Conservation (phyloP, 1,284 basidiomycete species). For the Anthracocystis walkeri region DNA sequence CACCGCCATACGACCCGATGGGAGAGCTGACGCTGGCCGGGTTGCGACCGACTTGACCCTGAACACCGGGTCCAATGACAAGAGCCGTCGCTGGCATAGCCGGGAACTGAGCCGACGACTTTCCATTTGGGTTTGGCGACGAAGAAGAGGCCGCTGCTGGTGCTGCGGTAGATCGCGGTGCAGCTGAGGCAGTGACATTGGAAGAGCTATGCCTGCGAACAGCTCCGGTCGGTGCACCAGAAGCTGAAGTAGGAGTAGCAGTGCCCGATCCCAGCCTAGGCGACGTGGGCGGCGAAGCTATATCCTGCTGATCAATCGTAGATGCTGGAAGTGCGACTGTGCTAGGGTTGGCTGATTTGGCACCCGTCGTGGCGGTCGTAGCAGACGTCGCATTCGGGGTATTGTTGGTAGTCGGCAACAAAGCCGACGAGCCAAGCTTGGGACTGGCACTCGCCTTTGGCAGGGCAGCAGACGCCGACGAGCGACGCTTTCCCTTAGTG, state of each 20-base stretch:
- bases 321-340: constrained; percentile 27
- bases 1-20: constrained; percentile 34
- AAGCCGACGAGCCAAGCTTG: constrained; percentile 23
- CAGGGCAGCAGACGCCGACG: constrained; percentile 17
- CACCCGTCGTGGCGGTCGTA: background rate
- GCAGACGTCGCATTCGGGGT: constrained; percentile 2
- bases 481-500: constrained; percentile 26
- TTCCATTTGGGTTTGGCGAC: constrained; percentile 32
- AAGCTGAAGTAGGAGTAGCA: constrained; percentile 19
- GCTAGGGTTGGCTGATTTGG: constrained; percentile 22
- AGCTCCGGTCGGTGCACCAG: background rate
- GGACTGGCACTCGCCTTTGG: constrained; percentile 33
- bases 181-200: constrained; percentile 24
- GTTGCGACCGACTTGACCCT: constrained; percentile 57
- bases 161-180: constrained; percentile 9
- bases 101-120: constrained; percentile 24
- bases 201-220: constrained; percentile 28
- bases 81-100: constrained; percentile 60
- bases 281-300: constrained; percentile 26
- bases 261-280: constrained; percentile 27
- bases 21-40: constrained; percentile 34
- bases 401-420: constrained; percentile 3
- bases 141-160: constrained; percentile 12
- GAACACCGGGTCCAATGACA: constrained; percentile 64
- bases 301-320: constrained; percentile 32